Conservation (phyloP, 371 early-diverging fungal genomes). For the Lichtheimia hyalospora region DNA sequence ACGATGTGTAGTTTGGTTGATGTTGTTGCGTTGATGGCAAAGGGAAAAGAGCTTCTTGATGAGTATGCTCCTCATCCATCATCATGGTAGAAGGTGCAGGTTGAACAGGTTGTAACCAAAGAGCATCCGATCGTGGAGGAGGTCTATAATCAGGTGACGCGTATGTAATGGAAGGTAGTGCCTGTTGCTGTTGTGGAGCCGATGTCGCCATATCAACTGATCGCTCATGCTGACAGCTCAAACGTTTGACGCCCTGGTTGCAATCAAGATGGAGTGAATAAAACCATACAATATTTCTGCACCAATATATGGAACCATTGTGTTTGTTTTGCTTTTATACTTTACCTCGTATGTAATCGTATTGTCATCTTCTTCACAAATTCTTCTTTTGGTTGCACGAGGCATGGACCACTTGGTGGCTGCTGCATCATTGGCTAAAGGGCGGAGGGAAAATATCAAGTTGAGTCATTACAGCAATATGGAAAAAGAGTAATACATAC, state of each 20-base stretch:
- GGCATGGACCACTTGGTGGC: neutral
- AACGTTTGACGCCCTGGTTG: conserved; percentile 8
- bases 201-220: neutral
- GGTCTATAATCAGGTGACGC: conserved; percentile 25
- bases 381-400: conserved; percentile 23
- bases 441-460: neutral
- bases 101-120: conserved; percentile 14
- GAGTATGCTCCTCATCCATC: conserved; percentile 16
- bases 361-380: conserved; percentile 25
- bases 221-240: conserved; percentile 1
- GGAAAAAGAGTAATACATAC: conserved; percentile 1
- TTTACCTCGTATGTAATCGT: neutral
- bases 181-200: neutral
- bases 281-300: neutral
- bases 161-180: conserved; percentile 21
- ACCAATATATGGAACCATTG: neutral
- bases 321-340: neutral
- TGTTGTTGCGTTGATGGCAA: conserved; percentile 3
- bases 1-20: neutral
- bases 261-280: neutral
- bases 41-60: conserved; percentile 11
- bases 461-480: neutral
- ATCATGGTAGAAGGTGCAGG: conserved; percentile 2
- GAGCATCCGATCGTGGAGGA: conserved; percentile 20
- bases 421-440: neutral